phyloP scores from a whole-genome alignment of 805 yeast genomes.

The Starmerella tilneyi region DNA sequence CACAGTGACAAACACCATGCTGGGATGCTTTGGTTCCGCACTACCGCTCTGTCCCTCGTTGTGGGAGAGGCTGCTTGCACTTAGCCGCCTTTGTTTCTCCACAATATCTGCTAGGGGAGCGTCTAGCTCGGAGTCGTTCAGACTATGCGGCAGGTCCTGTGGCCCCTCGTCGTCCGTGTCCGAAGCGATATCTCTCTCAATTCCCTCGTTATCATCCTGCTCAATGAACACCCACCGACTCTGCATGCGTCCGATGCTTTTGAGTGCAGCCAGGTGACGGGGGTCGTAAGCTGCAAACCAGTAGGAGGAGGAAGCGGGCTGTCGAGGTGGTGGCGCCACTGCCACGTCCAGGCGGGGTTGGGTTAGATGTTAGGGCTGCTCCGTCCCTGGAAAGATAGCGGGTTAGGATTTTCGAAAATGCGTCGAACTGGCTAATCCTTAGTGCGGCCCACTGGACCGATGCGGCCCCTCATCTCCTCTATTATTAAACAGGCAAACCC shows the following conservation, averaged over 20 bases:
- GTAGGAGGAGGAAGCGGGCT: no score
- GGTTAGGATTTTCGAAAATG: neutral
- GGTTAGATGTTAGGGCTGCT: slow-evolving; percentile 2
- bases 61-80: slow-evolving; percentile 4
- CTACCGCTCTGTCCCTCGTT: neutral
- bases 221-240: slow-evolving; percentile 14
- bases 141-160: neutral
- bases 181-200: neutral
- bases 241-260: slow-evolving; percentile 5
- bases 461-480: slow-evolving; percentile 12
- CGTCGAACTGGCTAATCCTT: no score
- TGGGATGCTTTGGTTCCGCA: neutral
- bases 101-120: slow-evolving; percentile 21
- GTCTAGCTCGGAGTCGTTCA: slow-evolving; percentile 16
- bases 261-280: neutral
- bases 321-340: slow-evolving; percentile 6
- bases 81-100: slow-evolving; percentile 22
- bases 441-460: neutral
- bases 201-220: slow-evolving; percentile 1
- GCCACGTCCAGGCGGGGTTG: slow-evolving; percentile 7
- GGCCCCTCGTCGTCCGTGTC: slow-evolving; percentile 5
- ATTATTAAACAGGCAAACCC: slow-evolving; percentile 7
- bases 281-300: no score
- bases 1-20: slow-evolving; percentile 1
- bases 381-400: neutral